phyloP scores from a whole-genome alignment of 805 yeast genomes.

The Candida krabiensis region DNA sequence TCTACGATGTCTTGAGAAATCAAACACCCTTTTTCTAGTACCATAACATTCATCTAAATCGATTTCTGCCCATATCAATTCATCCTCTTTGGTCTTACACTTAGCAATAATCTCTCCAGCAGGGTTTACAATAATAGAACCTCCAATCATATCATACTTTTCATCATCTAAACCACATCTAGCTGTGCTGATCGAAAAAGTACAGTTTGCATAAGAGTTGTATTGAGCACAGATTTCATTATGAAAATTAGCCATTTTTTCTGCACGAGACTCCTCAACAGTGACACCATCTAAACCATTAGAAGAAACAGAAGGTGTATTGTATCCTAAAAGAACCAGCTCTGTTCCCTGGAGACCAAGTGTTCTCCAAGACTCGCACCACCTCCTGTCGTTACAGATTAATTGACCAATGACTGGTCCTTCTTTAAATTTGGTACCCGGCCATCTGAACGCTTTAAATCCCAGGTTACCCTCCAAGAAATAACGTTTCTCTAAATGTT shows the following conservation, averaged over 20 bases:
- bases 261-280: background rate
- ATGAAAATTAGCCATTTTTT: slow-evolving; percentile 6
- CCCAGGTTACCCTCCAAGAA: slow-evolving; percentile 36
- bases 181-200: slow-evolving; percentile 8
- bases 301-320: slow-evolving; percentile 29
- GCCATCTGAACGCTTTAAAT: slow-evolving; percentile 32
- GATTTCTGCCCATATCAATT: slow-evolving; percentile 10
- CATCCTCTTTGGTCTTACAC: slow-evolving; percentile 10
- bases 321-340: slow-evolving; percentile 35
- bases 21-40: slow-evolving; percentile 7
- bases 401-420: slow-evolving; percentile 36
- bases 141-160: slow-evolving; percentile 10
- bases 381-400: slow-evolving; percentile 40
- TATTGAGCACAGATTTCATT: slow-evolving; percentile 9
- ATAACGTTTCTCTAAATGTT: slow-evolving; percentile 38
- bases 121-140: slow-evolving; percentile 10
- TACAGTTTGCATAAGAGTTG: slow-evolving; percentile 11
- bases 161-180: slow-evolving; percentile 12
- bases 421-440: slow-evolving; percentile 15
- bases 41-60: slow-evolving; percentile 8
- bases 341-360: slow-evolving; percentile 40
- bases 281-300: slow-evolving; percentile 2
- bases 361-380: slow-evolving; percentile 41
- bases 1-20: slow-evolving; percentile 11
- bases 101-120: slow-evolving; percentile 8